Conservation (phyloP, 2,329 filamentous ascomycete genomes). For the Alternaria sp. region DNA sequence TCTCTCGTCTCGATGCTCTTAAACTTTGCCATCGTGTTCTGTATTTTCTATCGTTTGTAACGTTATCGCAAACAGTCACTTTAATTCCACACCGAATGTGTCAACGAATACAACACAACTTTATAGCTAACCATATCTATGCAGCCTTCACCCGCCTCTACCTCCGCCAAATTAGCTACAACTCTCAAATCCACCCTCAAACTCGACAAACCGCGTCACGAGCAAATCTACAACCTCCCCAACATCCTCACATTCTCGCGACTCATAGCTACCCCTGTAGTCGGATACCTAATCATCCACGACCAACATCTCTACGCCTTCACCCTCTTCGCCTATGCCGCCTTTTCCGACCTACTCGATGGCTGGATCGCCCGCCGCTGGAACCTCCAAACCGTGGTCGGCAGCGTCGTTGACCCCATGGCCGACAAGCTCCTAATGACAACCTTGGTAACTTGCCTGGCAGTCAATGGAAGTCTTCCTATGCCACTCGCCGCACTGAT, state of each 20-base stretch:
- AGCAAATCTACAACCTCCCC: conserved; percentile 97
- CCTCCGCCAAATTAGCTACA: conserved; percentile 30
- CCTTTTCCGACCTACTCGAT: conserved; percentile 88
- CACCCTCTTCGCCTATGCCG: conserved; percentile 88
- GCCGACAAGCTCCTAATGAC: conserved; percentile 98
- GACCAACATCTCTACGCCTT: conserved; percentile 81
- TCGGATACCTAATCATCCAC: conserved; percentile 88
- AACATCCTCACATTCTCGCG: conserved; percentile 91
- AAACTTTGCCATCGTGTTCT: too few relatives aligned
- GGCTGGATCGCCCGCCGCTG: conserved; percentile 91
- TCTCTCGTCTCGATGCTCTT: too few relatives aligned
- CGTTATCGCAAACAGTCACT: too few relatives aligned
- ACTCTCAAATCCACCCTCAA: conserved; percentile 41
- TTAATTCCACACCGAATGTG: too few relatives aligned
- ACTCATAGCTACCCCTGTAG: conserved; percentile 78
- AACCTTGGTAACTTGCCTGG: conserved; percentile 82
- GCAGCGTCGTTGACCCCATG: conserved; percentile 87
- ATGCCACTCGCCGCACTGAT: conserved; percentile 90
- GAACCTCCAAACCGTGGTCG: conserved; percentile 90
- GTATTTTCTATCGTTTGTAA: too few relatives aligned
- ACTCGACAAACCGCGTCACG: conserved; percentile 53
- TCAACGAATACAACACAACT: too few relatives aligned
- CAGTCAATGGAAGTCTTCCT: conserved; percentile 81
- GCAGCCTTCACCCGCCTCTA: conserved; percentile 9
- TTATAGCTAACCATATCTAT: conserved; percentile 4